A percentile compares a stretch with the other conserved stretches of the same genome.
Conservation (phyloP, 176 grass and related monocot species). For the Hordeum vulgare region MorexV3_pseudomolecules_assembly NC_058524.1:2548540-2549039, state of each 20-base stretch:
- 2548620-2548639: background rate
- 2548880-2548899: background rate
- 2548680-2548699: background rate
- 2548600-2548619: background rate
- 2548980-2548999: background rate
- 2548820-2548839: background rate
- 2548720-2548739: background rate
- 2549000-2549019: background rate
- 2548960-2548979: background rate
- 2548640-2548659: background rate
- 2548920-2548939: background rate
- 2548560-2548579: background rate
- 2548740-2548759: background rate
- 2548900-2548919: background rate
- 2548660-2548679: background rate
- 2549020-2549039: background rate
- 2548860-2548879: background rate
- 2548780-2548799: background rate
- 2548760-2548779: background rate
- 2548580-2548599: background rate
- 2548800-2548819: background rate
- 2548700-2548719: background rate
- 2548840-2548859: conserved; percentile 1
- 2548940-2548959: background rate
- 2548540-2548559: background rate